Percentiles rank a stretch among this genome's conserved stretches.
phyloP scores from a whole-genome alignment of 495 filamentous ascomycete genomes.

The Hypoxylon trugodes region DNA sequence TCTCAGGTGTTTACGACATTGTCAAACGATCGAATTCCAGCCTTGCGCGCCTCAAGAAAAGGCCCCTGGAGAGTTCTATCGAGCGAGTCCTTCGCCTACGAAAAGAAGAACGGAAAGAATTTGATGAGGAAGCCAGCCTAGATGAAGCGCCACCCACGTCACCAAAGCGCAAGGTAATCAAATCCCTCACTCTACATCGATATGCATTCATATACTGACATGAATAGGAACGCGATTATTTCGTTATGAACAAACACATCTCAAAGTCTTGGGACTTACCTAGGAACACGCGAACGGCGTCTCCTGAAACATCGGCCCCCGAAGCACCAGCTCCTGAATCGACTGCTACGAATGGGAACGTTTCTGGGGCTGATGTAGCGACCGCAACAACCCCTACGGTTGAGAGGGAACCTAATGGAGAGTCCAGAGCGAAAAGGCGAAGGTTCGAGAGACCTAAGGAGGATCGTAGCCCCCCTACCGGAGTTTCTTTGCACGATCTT shows the following conservation, averaged over 20 bases:
- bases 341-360: conserved; percentile 15
- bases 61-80: conserved; percentile 82
- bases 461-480: conserved; percentile 70
- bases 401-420: conserved; percentile 67
- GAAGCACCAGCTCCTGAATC: conserved; percentile 27
- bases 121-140: conserved; percentile 67
- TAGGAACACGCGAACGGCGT: conserved; percentile 9
- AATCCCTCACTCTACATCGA: neutral
- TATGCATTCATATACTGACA: neutral
- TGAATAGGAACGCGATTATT: conserved; percentile 63
- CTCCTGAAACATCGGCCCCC: too few relatives aligned
- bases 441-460: conserved; percentile 56
- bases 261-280: conserved; percentile 52
- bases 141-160: conserved; percentile 61
- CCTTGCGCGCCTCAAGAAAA: conserved; percentile 80
- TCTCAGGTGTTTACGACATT: conserved; percentile 72
- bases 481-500: conserved; percentile 79
- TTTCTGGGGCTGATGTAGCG: conserved; percentile 3
- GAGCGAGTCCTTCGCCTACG: conserved; percentile 83
- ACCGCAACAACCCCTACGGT: conserved; percentile 28
- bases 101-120: conserved; percentile 67
- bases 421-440: conserved; percentile 72
- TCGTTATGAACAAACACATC: conserved; percentile 76
- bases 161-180: conserved; percentile 44
- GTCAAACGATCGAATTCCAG: conserved; percentile 88